Evolutionary conservation across 768 basidiomycete genomes (phyloP).

Genomic region (Mycena olivaceomarginata): DNA sequence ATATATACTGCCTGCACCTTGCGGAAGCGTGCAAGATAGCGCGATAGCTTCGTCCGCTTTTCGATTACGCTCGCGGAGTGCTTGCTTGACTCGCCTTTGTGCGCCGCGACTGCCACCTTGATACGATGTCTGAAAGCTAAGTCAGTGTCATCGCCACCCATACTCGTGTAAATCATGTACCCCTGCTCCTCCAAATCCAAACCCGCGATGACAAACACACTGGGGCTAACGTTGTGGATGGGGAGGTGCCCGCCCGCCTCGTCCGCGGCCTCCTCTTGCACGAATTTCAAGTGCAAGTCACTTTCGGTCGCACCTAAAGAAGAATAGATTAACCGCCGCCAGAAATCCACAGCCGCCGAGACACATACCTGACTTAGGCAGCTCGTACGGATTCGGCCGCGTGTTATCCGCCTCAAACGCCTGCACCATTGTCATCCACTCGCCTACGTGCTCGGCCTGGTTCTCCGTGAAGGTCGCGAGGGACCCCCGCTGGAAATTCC

Average conservation of each 20-base stretch:
- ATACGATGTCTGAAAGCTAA: not conserved
- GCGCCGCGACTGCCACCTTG: not conserved
- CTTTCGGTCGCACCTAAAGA: constrained; percentile 35
- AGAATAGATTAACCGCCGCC: too few relatives aligned
- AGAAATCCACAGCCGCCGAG: too few relatives aligned
- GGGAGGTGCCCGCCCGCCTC: not conserved
- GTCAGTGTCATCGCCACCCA: not conserved
- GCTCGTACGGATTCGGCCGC: constrained; percentile 13
- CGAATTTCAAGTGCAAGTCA: constrained; percentile 31
- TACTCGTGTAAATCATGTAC: constrained; percentile 27
- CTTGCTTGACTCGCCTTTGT: constrained; percentile 2
- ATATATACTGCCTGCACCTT: too few relatives aligned
- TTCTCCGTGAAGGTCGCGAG: not conserved
- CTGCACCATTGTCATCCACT: constrained; percentile 21
- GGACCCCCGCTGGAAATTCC: constrained; percentile 15
- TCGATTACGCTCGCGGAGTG: too few relatives aligned
- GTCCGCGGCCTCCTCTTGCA: constrained; percentile 38
- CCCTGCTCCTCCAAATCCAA: constrained; percentile 48
- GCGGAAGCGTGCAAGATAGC: too few relatives aligned
- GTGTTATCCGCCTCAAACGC: constrained; percentile 21
- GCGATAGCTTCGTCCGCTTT: too few relatives aligned
- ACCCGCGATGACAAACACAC: constrained; percentile 39
- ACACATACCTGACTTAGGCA: not conserved
- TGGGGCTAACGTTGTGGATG: constrained; percentile 44
- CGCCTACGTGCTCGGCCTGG: not conserved